These are phyloP conservation scores for Myxozyma neotropica DNA, from an alignment of 805 yeast species.

Conservation along the genomic window DNA sequence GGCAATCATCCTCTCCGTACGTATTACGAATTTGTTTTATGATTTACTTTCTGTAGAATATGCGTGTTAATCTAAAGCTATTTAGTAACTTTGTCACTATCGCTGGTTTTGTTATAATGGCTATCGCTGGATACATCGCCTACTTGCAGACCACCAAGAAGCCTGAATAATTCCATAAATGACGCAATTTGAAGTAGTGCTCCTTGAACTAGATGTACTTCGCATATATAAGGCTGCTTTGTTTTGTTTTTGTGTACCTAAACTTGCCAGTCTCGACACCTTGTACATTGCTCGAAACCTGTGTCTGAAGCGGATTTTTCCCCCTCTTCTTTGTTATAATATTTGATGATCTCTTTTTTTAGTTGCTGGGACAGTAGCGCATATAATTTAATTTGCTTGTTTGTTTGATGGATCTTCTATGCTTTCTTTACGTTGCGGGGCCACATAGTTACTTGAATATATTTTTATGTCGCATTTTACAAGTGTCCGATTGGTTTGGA, in stretches of 20 bases:
- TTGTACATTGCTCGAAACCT: neutral
- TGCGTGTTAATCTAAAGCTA: neutral
- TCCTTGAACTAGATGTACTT: too few species aligned
- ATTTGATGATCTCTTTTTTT: neutral
- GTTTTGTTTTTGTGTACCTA: too few species aligned
- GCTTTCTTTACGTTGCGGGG: neutral
- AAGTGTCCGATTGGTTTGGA: too few species aligned
- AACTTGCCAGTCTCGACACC: neutral
- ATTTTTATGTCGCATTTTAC: neutral
- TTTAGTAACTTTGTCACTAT: constrained; percentile 11
- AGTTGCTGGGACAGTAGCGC: neutral
- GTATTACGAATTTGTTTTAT: neutral
- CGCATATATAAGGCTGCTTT: neutral
- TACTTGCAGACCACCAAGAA: constrained; percentile 21
- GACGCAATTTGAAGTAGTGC: neutral
- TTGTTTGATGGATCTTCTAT: neutral
- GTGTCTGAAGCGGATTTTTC: neutral
- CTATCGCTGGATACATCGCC: constrained; percentile 20
- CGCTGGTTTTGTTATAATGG: constrained; percentile 11
- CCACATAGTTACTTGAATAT: neutral
- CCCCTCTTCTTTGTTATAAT: neutral
- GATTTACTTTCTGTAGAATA: neutral
- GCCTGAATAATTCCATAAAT: neutral
- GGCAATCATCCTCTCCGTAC: constrained; percentile 8
- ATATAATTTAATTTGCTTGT: neutral